Percentiles rank a stretch among this genome's conserved stretches.
Conservation (phyloP, 768 basidiomycete genomes). For the Cyclocybe aegerita region DNA sequence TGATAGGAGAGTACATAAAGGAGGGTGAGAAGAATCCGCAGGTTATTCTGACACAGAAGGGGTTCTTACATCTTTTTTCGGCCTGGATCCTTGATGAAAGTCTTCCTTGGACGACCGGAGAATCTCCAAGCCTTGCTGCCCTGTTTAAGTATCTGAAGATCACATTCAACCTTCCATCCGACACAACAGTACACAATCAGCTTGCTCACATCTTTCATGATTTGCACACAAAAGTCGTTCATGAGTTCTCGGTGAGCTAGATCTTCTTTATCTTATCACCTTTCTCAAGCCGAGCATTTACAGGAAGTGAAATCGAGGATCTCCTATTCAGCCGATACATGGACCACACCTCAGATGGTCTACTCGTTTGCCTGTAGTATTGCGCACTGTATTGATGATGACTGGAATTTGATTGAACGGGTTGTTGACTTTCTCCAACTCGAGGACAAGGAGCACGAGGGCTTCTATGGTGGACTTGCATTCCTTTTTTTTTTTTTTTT, state of each 20-base stretch:
- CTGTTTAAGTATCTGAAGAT: constrained; percentile 25
- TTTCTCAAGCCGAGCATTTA: too few relatives aligned
- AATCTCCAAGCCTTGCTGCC: constrained; percentile 12
- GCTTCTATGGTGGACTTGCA: constrained; percentile 27
- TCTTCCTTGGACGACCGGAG: constrained; percentile 25
- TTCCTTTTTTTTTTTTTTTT: too few relatives aligned
- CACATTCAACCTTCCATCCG: constrained; percentile 14
- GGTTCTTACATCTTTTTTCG: constrained; percentile 27
- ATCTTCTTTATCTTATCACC: too few relatives aligned
- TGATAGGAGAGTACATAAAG: too few relatives aligned
- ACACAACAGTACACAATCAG: constrained; percentile 23
- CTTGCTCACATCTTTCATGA: constrained; percentile 19
- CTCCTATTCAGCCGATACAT: constrained; percentile 22
- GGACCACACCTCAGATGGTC: constrained; percentile 27
- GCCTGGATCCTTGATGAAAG: constrained; percentile 30
- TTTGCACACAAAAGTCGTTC: constrained; percentile 20
- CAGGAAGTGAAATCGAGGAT: constrained; percentile 24
- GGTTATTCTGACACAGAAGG: constrained; percentile 20
- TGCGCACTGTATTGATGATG: constrained; percentile 23
- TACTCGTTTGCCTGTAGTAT: constrained; percentile 28
- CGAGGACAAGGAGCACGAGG: constrained; percentile 31
- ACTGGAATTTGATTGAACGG: constrained; percentile 29
- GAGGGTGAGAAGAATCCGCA: too few relatives aligned
- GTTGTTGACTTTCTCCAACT: constrained; percentile 30
- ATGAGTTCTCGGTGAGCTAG: constrained; percentile 18